Percentiles rank a stretch among this genome's conserved stretches.
These are phyloP conservation scores for Volvox carteri DNA, from an alignment of 163 green algal species.

Conservation along the genomic window DNA sequence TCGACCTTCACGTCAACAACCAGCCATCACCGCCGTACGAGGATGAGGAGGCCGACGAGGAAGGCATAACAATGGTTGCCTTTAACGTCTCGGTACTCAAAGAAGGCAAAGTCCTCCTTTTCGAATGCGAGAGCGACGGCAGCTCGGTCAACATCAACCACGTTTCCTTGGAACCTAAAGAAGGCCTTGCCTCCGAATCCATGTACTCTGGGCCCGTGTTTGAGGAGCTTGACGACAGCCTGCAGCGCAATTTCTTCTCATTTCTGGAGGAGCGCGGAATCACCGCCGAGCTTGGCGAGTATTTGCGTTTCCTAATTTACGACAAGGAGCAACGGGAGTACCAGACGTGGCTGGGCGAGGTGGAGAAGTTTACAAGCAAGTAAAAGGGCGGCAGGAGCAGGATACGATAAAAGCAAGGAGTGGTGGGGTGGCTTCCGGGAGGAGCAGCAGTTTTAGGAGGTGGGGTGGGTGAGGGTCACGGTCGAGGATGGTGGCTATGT, in stretches of 20 bases:
- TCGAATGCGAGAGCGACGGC: slow-evolving; percentile 72
- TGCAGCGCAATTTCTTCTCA: slow-evolving; percentile 60
- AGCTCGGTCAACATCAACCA: slow-evolving; percentile 76
- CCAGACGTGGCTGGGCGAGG: slow-evolving; percentile 66
- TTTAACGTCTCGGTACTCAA: slow-evolving; percentile 76
- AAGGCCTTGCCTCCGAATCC: slow-evolving; percentile 49
- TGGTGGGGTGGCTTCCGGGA: too few species aligned
- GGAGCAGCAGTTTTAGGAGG: too few species aligned
- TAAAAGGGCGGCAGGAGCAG: background rate
- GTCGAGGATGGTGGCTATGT: too few species aligned
- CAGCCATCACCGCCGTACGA: slow-evolving; percentile 61
- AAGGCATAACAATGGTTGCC: slow-evolving; percentile 61
- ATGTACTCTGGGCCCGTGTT: slow-evolving; percentile 68
- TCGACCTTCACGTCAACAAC: slow-evolving; percentile 80
- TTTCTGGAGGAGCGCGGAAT: slow-evolving; percentile 70
- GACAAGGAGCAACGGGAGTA: slow-evolving; percentile 77
- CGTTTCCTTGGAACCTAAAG: slow-evolving; percentile 70
- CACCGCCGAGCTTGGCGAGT: slow-evolving; percentile 68
- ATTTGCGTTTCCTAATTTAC: slow-evolving; percentile 66
- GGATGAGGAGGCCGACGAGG: slow-evolving; percentile 57
- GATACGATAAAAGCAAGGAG: too few species aligned
- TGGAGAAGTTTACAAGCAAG: slow-evolving; percentile 66
- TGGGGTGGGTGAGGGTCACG: too few species aligned
- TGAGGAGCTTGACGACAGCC: slow-evolving; percentile 62
- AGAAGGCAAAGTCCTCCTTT: slow-evolving; percentile 64